These are phyloP conservation scores for Boletus rubescentipes DNA, from an alignment of 768 basidiomycete species.

Conservation along the genomic window DNA sequence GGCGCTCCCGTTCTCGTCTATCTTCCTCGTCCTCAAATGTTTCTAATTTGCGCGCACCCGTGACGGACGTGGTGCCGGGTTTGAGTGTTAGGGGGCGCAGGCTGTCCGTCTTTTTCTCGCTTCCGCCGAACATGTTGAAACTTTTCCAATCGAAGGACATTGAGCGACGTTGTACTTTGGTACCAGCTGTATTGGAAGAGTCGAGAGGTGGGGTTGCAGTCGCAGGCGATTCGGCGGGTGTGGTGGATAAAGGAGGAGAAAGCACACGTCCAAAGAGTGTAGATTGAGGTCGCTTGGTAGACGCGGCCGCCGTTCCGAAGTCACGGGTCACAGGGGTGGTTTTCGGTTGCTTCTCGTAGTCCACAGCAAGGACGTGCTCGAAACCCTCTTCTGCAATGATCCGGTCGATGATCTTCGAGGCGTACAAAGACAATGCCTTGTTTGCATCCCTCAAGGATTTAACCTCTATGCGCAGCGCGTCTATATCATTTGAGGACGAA, in stretches of 20 bases:
- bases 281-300: slow-evolving; percentile 59
- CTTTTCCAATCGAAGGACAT: slow-evolving; percentile 83
- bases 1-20: slow-evolving; percentile 77
- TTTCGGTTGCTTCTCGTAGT: slow-evolving; percentile 69
- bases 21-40: slow-evolving; percentile 94
- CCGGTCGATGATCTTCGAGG: slow-evolving; percentile 96
- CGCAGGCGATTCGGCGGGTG: slow-evolving; percentile 28
- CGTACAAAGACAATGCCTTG: slow-evolving; percentile 92
- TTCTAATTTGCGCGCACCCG: slow-evolving; percentile 75
- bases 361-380: slow-evolving; percentile 93
- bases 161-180: slow-evolving; percentile 64
- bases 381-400: slow-evolving; percentile 96
- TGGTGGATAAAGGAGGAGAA: slow-evolving; percentile 39
- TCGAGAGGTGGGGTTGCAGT: slow-evolving; percentile 22
- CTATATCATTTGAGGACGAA: slow-evolving; percentile 55
- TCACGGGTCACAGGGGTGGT: slow-evolving; percentile 37
- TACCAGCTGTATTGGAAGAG: slow-evolving; percentile 22
- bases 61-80: slow-evolving; percentile 55
- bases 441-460: slow-evolving; percentile 94
- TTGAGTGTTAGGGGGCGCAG: slow-evolving; percentile 74
- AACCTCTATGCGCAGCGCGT: slow-evolving; percentile 80
- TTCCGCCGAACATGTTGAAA: slow-evolving; percentile 63
- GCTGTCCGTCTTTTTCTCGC: slow-evolving; percentile 64
- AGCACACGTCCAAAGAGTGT: slow-evolving; percentile 43
- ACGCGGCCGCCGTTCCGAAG: slow-evolving; percentile 6